A percentile compares a stretch with the other conserved stretches of the same genome.
Conservation (phyloP, 768 basidiomycete genomes). For the Boletales sp. region DNA sequence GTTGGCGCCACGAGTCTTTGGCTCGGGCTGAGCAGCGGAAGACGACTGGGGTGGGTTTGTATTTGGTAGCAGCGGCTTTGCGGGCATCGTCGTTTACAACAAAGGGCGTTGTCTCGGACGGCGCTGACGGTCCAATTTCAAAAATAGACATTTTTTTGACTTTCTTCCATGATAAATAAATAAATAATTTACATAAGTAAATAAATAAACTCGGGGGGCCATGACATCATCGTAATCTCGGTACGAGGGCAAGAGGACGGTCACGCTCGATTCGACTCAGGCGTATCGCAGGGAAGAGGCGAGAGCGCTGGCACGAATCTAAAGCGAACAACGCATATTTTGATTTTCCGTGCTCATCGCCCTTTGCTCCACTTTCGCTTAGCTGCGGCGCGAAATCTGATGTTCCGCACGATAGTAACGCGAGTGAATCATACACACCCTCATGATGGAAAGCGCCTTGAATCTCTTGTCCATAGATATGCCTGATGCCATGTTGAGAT, state of each 20-base stretch:
- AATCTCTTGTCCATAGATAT: background rate
- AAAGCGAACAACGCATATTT: background rate
- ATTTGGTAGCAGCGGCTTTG: conserved; percentile 31
- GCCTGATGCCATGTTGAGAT: background rate
- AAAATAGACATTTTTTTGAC: conserved; percentile 5
- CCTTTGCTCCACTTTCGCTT: background rate
- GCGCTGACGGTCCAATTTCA: conserved; percentile 7
- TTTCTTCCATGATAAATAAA: conserved; percentile 3
- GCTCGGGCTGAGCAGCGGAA: conserved; percentile 30
- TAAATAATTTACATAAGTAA: background rate
- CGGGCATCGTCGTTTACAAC: conserved; percentile 20
- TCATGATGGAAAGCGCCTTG: background rate
- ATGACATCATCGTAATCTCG: background rate
- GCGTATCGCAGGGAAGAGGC: too few relatives aligned
- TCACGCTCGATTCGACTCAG: too few relatives aligned
- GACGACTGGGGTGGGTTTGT: conserved; percentile 17
- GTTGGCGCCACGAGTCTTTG: conserved; percentile 68
- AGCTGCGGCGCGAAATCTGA: background rate
- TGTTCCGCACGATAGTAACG: background rate
- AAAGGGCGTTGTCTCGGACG: conserved; percentile 10
- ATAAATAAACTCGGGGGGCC: background rate
- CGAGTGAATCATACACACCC: background rate
- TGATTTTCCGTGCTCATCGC: background rate
- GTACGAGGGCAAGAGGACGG: too few relatives aligned
- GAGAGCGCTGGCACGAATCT: too few relatives aligned